Evolutionary conservation across 2,329 filamentous ascomycete species (phyloP).

Genomic region (Aureobasidium leucospermi): DNA sequence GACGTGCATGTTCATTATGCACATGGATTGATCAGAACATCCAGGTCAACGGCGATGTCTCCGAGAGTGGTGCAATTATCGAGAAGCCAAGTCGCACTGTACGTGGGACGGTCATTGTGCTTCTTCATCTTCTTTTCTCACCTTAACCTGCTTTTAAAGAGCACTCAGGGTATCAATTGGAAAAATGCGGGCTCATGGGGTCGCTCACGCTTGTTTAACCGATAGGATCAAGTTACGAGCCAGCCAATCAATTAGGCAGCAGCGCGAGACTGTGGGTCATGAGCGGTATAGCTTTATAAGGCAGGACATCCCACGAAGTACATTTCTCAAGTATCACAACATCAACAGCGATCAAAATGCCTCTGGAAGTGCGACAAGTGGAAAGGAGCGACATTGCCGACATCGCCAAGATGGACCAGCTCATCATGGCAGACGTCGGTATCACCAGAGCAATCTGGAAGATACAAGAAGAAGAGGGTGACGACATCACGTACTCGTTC

Average conservation of each 20-base stretch:
- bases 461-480: neutral
- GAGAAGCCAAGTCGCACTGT: neutral
- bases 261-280: neutral
- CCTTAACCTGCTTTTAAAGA: too few species aligned
- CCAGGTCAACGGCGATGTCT: neutral
- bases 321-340: neutral
- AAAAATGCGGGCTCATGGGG: too few species aligned
- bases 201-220: too few species aligned
- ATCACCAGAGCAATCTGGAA: conserved; percentile 17
- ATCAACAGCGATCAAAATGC: conserved; percentile 15
- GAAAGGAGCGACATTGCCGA: conserved; percentile 18
- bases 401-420: conserved; percentile 20
- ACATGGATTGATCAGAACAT: neutral
- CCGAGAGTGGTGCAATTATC: neutral
- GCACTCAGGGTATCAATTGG: too few species aligned
- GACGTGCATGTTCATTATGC: conserved; percentile 1
- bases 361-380: conserved; percentile 19
- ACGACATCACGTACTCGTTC: neutral
- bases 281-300: neutral
- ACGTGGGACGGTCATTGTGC: neutral
- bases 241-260: too few species aligned
- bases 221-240: too few species aligned
- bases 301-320: neutral
- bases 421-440: conserved; percentile 18
- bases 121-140: neutral